Base-by-base conservation (phyloP, 768 basidiomycete species). In the Termitomyces heimii region DNA sequence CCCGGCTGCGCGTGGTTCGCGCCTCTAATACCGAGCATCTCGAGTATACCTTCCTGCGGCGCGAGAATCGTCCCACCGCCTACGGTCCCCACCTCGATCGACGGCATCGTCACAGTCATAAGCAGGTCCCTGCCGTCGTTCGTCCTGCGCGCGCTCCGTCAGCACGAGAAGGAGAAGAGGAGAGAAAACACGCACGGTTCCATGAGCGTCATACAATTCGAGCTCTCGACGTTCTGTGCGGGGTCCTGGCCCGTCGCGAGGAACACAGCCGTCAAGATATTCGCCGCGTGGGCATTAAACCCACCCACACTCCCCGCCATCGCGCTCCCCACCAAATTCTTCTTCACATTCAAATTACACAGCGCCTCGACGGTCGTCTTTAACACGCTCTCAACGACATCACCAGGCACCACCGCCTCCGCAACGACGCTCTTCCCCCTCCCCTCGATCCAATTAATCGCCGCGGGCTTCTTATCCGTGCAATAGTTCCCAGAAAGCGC, bases 391-490 rank as follows among this genome's bases (percentile, higher is more conserved):
- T 86, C 87, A 57, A 99, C 94, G 35, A 94, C 76, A 62, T 85
- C 84, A 0, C 95, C 95, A 0, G 96, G 91, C 32, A 99, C 75
- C 48, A 98, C 81, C 2, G 95, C 94, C 75, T 99, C 96, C 0
- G 94, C 96, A 49, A 98, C 95, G 20, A 99, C 89, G 54, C 91
- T 91, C 88, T 99, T 99, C 26, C 97, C 97, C 42, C 97, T 80
- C 2, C 97, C 97, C 73, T 98, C 96, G 61, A 98, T 98, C 97
- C 97, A 99, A 75, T 98, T 99, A 73, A 99, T 97, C 45, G 97
- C 97, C 10, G 97, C 92, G 0, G 97, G 92, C 76, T 99, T 99
- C 87, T 99, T 99, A 76, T 99, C 97, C 62, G 94, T 99, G 77
- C 97, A 98, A 71, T 98, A 99, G 71, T 99, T 99, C 45, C 96